Evolutionary conservation across 257 asterid genomes (phyloP).

Genomic region (Solanum pennellii): DNA sequence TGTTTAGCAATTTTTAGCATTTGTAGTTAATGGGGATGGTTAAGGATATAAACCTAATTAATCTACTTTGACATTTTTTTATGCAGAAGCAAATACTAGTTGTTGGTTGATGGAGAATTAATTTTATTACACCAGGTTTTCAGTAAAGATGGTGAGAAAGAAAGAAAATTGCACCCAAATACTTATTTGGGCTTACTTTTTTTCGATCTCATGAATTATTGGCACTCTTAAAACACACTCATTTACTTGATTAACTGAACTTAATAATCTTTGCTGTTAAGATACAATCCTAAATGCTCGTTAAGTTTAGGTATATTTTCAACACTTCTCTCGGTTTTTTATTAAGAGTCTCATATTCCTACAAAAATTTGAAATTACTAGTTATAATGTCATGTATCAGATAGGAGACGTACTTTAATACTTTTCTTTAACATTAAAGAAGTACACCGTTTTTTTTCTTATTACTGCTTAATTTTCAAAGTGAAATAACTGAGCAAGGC

Average conservation of each 20-base stretch:
- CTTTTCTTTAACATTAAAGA: no score
- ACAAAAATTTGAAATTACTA: background rate
- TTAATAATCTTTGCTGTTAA: accelerated
- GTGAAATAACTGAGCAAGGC: background rate
- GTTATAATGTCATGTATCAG: background rate
- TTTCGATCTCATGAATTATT: background rate
- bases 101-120: background rate
- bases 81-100: background rate
- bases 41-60: background rate
- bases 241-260: background rate
- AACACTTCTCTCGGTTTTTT: accelerated
- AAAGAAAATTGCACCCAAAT: background rate
- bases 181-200: background rate
- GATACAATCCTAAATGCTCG: background rate
- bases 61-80: background rate
- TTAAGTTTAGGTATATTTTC: accelerated
- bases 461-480: background rate
- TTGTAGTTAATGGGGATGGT: background rate
- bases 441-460: background rate
- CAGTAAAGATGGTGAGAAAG: background rate
- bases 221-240: accelerated
- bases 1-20: background rate
- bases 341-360: background rate
- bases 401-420: no score
- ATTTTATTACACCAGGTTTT: background rate